Evolutionary conservation across 2,329 filamentous ascomycete species (phyloP).

Genomic region (Pseudocercospora cruenta): DNA sequence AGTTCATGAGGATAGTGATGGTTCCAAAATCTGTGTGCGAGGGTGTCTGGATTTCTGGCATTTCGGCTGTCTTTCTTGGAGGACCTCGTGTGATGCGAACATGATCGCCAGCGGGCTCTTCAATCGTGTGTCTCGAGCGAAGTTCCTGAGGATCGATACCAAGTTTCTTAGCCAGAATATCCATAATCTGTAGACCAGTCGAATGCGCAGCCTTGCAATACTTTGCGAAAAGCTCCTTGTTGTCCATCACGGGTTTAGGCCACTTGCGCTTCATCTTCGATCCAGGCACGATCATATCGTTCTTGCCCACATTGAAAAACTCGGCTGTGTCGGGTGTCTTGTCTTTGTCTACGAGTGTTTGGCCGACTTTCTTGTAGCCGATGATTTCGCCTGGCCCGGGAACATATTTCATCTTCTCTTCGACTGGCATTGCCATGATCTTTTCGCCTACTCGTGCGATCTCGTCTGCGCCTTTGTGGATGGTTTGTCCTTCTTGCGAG

Average conservation of each 20-base stretch:
- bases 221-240: conserved; percentile 41
- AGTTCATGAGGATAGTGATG: conserved; percentile 61
- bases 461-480: conserved; percentile 33
- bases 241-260: conserved; percentile 33
- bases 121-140: conserved; percentile 48
- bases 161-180: conserved; percentile 51
- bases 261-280: conserved; percentile 35
- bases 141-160: conserved; percentile 49
- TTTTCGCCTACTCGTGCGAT: conserved; percentile 44
- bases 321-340: conserved; percentile 59
- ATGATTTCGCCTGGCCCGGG: conserved; percentile 47
- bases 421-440: conserved; percentile 53
- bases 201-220: conserved; percentile 53
- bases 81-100: conserved; percentile 58
- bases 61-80: conserved; percentile 44
- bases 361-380: conserved; percentile 47
- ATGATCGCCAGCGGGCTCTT: conserved; percentile 53
- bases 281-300: conserved; percentile 53
- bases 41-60: conserved; percentile 42
- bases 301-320: conserved; percentile 61
- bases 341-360: conserved; percentile 50
- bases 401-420: conserved; percentile 55
- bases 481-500: conserved; percentile 34
- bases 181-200: conserved; percentile 52
- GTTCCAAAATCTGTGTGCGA: conserved; percentile 61